A percentile compares a stretch with the other conserved stretches of the same genome.
phyloP scores from a whole-genome alignment of 768 basidiomycete genomes.

The Austroboletus eburneus region DNA sequence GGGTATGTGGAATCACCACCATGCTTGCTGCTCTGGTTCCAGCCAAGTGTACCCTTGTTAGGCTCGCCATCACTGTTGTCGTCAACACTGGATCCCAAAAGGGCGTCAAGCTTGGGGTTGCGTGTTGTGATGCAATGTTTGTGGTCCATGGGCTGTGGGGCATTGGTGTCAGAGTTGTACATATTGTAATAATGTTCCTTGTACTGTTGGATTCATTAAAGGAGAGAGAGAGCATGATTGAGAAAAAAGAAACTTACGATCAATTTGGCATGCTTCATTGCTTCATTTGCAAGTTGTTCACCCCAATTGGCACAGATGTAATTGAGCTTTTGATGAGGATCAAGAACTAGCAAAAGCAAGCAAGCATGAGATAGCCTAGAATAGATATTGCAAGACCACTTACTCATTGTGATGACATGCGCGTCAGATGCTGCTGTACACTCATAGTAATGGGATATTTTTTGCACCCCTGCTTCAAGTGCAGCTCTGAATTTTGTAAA shows the following conservation, averaged over 20 bases:
- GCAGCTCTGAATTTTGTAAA: neutral
- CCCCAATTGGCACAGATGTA: conserved; percentile 5
- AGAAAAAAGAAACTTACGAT: conserved; percentile 1
- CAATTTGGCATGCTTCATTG: neutral
- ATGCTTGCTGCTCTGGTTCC: neutral
- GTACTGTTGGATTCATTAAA: no score
- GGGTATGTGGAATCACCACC: neutral
- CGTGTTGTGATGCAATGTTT: neutral
- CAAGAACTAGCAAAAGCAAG: neutral
- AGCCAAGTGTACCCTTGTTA: neutral
- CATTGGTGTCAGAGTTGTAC: no score
- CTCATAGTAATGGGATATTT: conserved; percentile 4
- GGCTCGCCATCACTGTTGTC: neutral
- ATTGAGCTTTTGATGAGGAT: conserved; percentile 4
- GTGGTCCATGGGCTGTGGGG: neutral
- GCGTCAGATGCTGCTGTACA: neutral
- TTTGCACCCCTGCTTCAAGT: conserved; percentile 1
- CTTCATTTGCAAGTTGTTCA: neutral
- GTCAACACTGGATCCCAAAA: neutral
- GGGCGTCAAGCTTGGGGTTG: conserved; percentile 1
- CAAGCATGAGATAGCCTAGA: neutral
- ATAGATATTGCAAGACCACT: neutral
- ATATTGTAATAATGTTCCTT: no score
- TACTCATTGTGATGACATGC: conserved; percentile 9
- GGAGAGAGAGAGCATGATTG: no score